Base-by-base conservation (phyloP, 495 filamentous ascomycete genomes). In the Parathielavia hyrcaniae region DNA sequence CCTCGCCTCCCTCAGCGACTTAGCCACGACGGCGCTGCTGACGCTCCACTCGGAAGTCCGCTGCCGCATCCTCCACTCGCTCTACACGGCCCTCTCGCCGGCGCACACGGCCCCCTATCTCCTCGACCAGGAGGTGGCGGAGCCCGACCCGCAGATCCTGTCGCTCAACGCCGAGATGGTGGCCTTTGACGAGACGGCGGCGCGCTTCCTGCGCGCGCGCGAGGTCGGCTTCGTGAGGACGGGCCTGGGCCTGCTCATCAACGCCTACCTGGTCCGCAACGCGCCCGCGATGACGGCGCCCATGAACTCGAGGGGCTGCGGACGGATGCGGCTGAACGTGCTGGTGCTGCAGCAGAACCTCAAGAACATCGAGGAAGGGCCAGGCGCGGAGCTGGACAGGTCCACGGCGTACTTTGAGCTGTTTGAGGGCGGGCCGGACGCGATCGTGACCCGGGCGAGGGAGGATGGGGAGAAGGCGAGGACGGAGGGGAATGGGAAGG, bases 341-440 rank as follows among this genome's bases (percentile, higher is more conserved):
- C 77, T 95, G 10, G 93, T 98, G 47, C 74, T 98, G 32, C 91
- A 96, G 67, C 95, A 97, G 63, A 96, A 96, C 61, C 79, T 98
- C 52, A 95, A 91, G 72, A 93, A 93, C 53, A 86, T 98, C 58
- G 90, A 89, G 67, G 74, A 82, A 16, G 77, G 83, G 65, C 73
- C 81, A n/a, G 77, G 83, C 4, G 84, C 86, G 5, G 79, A 82
- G 36, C 79, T 97, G 38, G 78, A 78, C 0, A 77, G 86, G 43
- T 87, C 88, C 11, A 82, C 83, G 10, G 81, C 81, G 43, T 97
- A 88, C 72, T 93, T 86, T 59, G 82, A 87, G 50, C 77, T 96
- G 61, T 97, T 93, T 73, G 75, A 82, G 16, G 77, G 81, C 55
- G 93, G 93, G 0, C 80, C 89, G 2, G 87, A 91, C 22, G 83